These are phyloP conservation scores for Amaranthus tricolor DNA, from an alignment of 179 eudicot species.

Conservation along the genomic window DNA sequence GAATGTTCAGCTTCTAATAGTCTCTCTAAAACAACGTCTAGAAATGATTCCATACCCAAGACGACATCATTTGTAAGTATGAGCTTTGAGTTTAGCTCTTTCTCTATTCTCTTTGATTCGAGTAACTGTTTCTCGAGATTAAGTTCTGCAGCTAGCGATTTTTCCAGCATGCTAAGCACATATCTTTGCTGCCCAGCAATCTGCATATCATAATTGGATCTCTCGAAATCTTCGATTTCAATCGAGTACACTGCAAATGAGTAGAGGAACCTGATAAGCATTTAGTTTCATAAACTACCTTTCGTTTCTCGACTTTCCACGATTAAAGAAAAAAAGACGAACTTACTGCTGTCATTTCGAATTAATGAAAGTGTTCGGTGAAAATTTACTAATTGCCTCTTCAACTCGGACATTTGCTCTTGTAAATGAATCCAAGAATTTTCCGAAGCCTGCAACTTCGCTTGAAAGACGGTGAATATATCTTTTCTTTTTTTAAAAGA, in stretches of 20 bases:
- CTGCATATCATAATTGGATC: conserved; percentile 31
- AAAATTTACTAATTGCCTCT: conserved; percentile 54
- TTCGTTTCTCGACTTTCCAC: not conserved
- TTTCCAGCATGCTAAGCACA: conserved; percentile 71
- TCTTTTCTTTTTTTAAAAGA: conserved; percentile 38
- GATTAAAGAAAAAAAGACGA: not conserved
- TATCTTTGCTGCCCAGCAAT: conserved; percentile 45
- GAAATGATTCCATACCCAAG: conserved; percentile 55
- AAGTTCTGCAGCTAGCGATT: conserved; percentile 65
- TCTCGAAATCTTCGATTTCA: conserved; percentile 17
- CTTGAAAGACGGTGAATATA: conserved; percentile 33
- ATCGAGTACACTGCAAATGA: conserved; percentile 30
- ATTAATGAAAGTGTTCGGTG: conserved; percentile 40
- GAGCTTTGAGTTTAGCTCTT: conserved; percentile 56
- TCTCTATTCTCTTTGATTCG: conserved; percentile 56
- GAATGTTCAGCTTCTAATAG: conserved; percentile 75
- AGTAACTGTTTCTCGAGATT: conserved; percentile 65
- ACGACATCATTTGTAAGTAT: conserved; percentile 47
- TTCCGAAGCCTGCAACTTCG: conserved; percentile 52
- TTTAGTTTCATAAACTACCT: not conserved
- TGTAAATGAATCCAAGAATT: conserved; percentile 49
- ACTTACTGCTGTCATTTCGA: conserved; percentile 57
- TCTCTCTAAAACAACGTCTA: conserved; percentile 67
- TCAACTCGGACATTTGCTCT: conserved; percentile 58
- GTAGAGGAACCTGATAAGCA: conserved; percentile 13